Percentiles rank a stretch among this genome's conserved stretches.
These are phyloP conservation scores for Emmonsiellopsis sp. DNA, from an alignment of 2,329 filamentous ascomycete genomes.

Conservation along the genomic window DNA sequence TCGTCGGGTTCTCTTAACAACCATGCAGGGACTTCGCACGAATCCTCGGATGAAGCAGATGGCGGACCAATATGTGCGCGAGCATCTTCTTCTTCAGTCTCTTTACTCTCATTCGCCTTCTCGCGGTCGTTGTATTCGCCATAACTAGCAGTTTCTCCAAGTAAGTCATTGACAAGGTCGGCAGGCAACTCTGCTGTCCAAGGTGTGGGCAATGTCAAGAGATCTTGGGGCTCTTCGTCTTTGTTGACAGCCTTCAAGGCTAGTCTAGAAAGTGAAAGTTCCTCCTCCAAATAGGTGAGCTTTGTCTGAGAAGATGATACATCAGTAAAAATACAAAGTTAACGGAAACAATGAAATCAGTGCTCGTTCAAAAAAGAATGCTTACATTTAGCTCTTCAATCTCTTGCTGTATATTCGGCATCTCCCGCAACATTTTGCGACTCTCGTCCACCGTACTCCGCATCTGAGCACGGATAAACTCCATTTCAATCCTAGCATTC, in stretches of 20 bases:
- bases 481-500: background rate
- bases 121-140: background rate
- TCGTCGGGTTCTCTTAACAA: no score
- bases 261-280: background rate
- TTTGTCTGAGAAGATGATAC: background rate
- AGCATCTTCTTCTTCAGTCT: background rate
- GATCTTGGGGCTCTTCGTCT: background rate
- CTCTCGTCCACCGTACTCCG: background rate
- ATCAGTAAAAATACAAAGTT: background rate
- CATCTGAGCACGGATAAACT: background rate
- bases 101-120: background rate
- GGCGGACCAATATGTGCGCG: no score
- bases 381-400: constrained; percentile 1
- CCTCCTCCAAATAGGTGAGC: background rate
- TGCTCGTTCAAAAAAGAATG: background rate
- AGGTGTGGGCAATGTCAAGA: background rate
- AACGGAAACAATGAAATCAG: background rate
- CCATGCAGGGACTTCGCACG: no score
- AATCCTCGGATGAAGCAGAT: no score
- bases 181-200: background rate
- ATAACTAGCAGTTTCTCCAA: background rate
- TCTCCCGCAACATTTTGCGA: background rate
- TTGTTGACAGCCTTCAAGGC: background rate
- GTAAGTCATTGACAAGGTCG: background rate
- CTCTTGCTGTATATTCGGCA: background rate